Percentiles rank a stretch among this genome's conserved stretches.
These are phyloP conservation scores for Phlyctochytrium arcticum DNA, from an alignment of 192 early-diverging fungal genomes.

Conservation along the genomic window DNA sequence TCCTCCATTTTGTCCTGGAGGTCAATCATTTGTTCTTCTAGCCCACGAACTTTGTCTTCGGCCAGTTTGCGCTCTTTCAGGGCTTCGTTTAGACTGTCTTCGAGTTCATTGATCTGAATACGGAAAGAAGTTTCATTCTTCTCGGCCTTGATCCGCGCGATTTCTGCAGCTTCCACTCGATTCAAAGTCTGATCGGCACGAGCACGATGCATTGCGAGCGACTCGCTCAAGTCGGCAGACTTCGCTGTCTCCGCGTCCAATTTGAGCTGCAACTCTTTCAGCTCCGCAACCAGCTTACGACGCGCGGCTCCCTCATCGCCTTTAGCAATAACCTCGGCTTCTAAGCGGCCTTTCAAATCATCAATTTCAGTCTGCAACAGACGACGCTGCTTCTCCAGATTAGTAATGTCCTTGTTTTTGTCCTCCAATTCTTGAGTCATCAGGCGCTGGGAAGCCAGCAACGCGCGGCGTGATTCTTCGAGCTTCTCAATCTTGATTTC, in stretches of 20 bases:
- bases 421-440: conserved; percentile 77
- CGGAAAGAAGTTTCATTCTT: conserved; percentile 65
- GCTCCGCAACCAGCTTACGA: conserved; percentile 52
- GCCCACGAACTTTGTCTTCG: conserved; percentile 59
- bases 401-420: conserved; percentile 64
- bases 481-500: conserved; percentile 72
- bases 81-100: conserved; percentile 60
- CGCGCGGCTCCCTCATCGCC: conserved; percentile 56
- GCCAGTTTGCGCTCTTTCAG: conserved; percentile 54
- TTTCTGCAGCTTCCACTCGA: conserved; percentile 63
- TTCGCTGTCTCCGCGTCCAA: conserved; percentile 62
- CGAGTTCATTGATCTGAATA: conserved; percentile 65
- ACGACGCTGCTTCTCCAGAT: conserved; percentile 61
- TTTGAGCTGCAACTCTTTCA: conserved; percentile 58
- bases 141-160: conserved; percentile 69
- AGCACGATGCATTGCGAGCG: conserved; percentile 48
- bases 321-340: conserved; percentile 61
- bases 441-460: conserved; percentile 71
- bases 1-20: conserved; percentile 76
- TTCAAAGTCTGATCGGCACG: conserved; percentile 49
- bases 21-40: conserved; percentile 69
- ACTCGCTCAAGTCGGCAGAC: conserved; percentile 53
- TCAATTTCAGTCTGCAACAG: conserved; percentile 59
- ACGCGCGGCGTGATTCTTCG: conserved; percentile 76
- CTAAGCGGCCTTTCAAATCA: conserved; percentile 57